These are phyloP conservation scores for Daldinia childiae DNA, from an alignment of 495 filamentous ascomycete genomes.

Conservation along the genomic window DNA sequence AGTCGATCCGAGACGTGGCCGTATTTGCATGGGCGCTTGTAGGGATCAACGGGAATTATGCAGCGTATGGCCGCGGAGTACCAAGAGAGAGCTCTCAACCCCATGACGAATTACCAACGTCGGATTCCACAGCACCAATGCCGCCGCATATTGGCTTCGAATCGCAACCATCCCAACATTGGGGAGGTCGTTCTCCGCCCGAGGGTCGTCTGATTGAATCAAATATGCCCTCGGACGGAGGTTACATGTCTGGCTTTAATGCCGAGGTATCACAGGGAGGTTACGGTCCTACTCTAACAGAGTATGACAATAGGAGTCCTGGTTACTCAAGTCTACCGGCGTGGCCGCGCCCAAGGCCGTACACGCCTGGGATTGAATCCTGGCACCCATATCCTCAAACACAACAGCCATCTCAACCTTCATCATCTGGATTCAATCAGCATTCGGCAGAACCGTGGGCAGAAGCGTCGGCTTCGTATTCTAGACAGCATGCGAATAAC, in stretches of 20 bases:
- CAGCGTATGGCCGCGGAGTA: slow-evolving; percentile 69
- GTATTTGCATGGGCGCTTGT: slow-evolving; percentile 84
- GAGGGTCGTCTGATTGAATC: slow-evolving; percentile 15
- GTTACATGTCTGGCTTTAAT: slow-evolving; percentile 17
- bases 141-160: slow-evolving; percentile 35
- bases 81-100: slow-evolving; percentile 69
- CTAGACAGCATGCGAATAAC: slow-evolving; percentile 21
- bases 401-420: slow-evolving; percentile 22
- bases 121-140: slow-evolving; percentile 52
- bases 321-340: slow-evolving; percentile 9
- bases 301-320: slow-evolving; percentile 17
- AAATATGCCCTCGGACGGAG: slow-evolving; percentile 6
- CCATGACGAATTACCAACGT: slow-evolving; percentile 64
- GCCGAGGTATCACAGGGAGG: slow-evolving; percentile 20
- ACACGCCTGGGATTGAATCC: slow-evolving; percentile 14
- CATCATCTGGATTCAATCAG: slow-evolving; percentile 15
- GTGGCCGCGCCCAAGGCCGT: slow-evolving; percentile 30
- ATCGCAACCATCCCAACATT: slow-evolving; percentile 22
- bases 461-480: slow-evolving; percentile 25
- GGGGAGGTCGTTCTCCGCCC: slow-evolving; percentile 14
- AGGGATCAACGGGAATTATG: slow-evolving; percentile 81
- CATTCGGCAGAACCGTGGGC: slow-evolving; percentile 29
- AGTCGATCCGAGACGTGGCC: slow-evolving; percentile 82
- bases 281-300: slow-evolving; percentile 21
- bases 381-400: slow-evolving; percentile 19